Conservation (phyloP, 371 early-diverging fungal species). For the Mortierella sp. region DNA sequence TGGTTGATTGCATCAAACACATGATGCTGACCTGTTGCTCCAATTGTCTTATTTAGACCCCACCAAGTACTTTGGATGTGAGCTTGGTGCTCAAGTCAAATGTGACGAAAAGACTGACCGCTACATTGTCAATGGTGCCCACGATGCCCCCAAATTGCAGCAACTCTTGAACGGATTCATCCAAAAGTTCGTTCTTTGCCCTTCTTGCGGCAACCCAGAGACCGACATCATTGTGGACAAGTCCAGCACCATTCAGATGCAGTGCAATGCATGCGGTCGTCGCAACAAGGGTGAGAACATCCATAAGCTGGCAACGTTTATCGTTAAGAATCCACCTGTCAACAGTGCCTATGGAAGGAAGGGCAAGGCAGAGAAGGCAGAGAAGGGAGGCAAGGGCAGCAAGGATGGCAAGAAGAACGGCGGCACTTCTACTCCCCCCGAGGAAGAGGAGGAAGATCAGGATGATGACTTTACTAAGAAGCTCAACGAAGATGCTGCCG, state of each 20-base stretch:
- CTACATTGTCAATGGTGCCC: slow-evolving; percentile 98
- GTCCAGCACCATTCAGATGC: slow-evolving; percentile 77
- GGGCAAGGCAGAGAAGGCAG: slow-evolving; percentile 68
- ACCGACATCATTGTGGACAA: slow-evolving; percentile 87
- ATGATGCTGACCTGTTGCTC: neutral
- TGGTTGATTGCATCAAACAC: neutral
- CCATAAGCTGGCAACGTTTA: slow-evolving; percentile 90
- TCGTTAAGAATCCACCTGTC: slow-evolving; percentile 93
- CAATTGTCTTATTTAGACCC: slow-evolving; percentile 59
- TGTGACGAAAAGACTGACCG: slow-evolving; percentile 91
- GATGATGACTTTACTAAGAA: slow-evolving; percentile 81
- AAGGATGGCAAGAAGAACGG: slow-evolving; percentile 60
- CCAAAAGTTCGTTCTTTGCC: slow-evolving; percentile 96
- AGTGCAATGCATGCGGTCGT: slow-evolving; percentile 95
- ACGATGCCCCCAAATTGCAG: slow-evolving; percentile 93
- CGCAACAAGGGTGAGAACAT: slow-evolving; percentile 86
- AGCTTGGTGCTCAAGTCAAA: slow-evolving; percentile 96
- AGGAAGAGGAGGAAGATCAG: slow-evolving; percentile 59
- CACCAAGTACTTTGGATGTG: slow-evolving; percentile 96
- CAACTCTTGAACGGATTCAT: slow-evolving; percentile 94
- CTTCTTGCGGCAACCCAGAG: slow-evolving; percentile 97
- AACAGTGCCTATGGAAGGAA: slow-evolving; percentile 71
- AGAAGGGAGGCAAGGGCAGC: neutral
- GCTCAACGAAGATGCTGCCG: slow-evolving; percentile 78
- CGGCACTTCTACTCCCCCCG: slow-evolving; percentile 55